Conservation (phyloP, 768 basidiomycete species). For the Daedaleopsis nitida region DNA sequence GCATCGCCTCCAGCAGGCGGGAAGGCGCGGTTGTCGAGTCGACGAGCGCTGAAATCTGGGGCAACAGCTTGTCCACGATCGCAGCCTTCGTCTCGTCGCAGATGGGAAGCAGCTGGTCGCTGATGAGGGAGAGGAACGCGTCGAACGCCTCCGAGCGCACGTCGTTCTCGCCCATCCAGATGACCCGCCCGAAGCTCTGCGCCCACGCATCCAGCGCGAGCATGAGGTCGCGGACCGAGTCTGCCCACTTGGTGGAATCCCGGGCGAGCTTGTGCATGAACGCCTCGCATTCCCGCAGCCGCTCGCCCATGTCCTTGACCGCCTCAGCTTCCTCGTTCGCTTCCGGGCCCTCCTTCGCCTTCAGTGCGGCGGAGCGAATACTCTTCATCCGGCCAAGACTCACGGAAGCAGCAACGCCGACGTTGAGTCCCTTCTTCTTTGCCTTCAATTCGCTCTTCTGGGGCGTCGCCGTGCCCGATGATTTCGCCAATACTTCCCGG, state of each 20-base stretch:
- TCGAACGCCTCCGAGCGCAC: slow-evolving; percentile 62
- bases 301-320: slow-evolving; percentile 56
- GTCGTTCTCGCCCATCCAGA: slow-evolving; percentile 34
- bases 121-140: slow-evolving; percentile 37
- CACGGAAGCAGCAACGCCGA: slow-evolving; percentile 56
- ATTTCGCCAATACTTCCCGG: slow-evolving; percentile 61
- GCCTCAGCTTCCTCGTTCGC: slow-evolving; percentile 47
- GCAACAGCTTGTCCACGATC: slow-evolving; percentile 56
- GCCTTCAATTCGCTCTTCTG: slow-evolving; percentile 32
- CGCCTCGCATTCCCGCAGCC: slow-evolving; percentile 55
- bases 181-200: slow-evolving; percentile 63
- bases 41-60: slow-evolving; percentile 58
- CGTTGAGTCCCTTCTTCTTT: slow-evolving; percentile 42
- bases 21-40: slow-evolving; percentile 62
- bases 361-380: slow-evolving; percentile 36
- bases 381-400: slow-evolving; percentile 64
- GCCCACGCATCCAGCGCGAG: slow-evolving; percentile 62
- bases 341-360: slow-evolving; percentile 38
- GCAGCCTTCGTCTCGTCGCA: slow-evolving; percentile 39
- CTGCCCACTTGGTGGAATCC: slow-evolving; percentile 65
- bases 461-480: slow-evolving; percentile 37
- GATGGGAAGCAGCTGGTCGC: slow-evolving; percentile 39
- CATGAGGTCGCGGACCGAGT: slow-evolving; percentile 50
- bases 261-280: slow-evolving; percentile 66
- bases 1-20: slow-evolving; percentile 71